Percentiles rank a stretch among this genome's conserved stretches.
These are phyloP conservation scores for Pyrenochaeta sp. DNA, from an alignment of 2,329 filamentous ascomycete species.

Conservation along the genomic window DNA sequence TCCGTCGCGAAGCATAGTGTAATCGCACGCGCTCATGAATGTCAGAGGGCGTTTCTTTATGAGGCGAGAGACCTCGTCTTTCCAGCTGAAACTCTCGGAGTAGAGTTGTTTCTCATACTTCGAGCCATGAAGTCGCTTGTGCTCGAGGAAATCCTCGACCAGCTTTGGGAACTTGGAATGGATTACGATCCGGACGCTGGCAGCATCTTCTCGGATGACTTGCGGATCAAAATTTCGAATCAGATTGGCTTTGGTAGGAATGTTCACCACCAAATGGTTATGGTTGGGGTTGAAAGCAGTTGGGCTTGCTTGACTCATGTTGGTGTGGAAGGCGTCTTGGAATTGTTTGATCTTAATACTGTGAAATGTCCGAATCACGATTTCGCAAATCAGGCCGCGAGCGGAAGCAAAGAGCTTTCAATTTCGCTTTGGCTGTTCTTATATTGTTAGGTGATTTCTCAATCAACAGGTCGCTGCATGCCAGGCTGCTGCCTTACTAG, in stretches of 20 bases:
- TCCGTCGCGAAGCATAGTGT: slow-evolving; percentile 7
- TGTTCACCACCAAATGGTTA: slow-evolving; percentile 1
- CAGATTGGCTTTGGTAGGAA: slow-evolving; percentile 8
- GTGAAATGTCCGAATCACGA: background rate
- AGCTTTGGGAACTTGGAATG: slow-evolving; percentile 8
- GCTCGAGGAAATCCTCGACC: slow-evolving; percentile 5
- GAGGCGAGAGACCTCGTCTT: slow-evolving; percentile 6
- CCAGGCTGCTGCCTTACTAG: too few species aligned
- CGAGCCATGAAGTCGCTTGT: slow-evolving; percentile 9
- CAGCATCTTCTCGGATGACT: slow-evolving; percentile 3
- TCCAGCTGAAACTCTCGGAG: background rate
- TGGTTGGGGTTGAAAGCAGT: background rate
- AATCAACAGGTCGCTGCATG: too few species aligned
- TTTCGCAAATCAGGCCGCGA: too few species aligned
- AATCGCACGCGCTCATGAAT: slow-evolving; percentile 6
- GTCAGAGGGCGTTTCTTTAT: slow-evolving; percentile 9
- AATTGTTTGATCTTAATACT: too few species aligned
- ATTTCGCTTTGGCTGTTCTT: too few species aligned
- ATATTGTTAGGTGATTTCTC: too few species aligned
- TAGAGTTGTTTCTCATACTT: slow-evolving; percentile 11
- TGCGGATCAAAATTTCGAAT: slow-evolving; percentile 8
- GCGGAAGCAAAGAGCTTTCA: too few species aligned
- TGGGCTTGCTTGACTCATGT: background rate
- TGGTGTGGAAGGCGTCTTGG: too few species aligned
- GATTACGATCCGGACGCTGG: slow-evolving; percentile 6